Evolutionary conservation across 768 basidiomycete genomes (phyloP), one percentile per base, ranked within the genome.

Genomic region (Crucibulum laeve): DNA sequence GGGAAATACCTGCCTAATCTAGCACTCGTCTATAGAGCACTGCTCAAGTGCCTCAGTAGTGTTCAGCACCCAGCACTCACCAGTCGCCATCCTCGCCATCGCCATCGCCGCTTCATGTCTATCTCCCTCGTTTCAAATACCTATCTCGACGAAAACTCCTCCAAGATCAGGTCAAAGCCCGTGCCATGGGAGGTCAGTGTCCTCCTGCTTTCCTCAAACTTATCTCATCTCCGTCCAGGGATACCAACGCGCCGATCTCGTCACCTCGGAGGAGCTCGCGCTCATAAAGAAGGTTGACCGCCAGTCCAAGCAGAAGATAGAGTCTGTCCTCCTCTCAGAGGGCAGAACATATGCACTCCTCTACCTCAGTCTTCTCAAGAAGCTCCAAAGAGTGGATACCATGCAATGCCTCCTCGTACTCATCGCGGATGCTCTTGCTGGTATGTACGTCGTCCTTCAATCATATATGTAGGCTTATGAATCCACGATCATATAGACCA

Each of bases 161-260:
- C 83, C 41, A 94, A 95, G 73, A 91, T 94, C 48, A 77, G 87
- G 53, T 77, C 85, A 5, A 96, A 94, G 63, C 83, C 85, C 1
- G 91, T 96, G 7, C 93, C 93, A 51, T 98, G 95, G 95, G 93
- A 96, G 84, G 95, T 95, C 45, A 46, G 70, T 33, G 4, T 7
- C 2, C 4, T 40, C 37, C 45, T 8, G 21, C 39, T 25, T 13
- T 25, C 19, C 21, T 11, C 36, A 18, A 37, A 10, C 36, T 18
- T 15, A 2, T 41, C 56, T 62, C 35, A 56, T 46, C 40, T 24
- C 38, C 22, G 35, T 39, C 18, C 53, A 97, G 93, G 92, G 88
- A 47, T 96, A 97, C 70, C 93, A 96, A 68, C 84, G 95, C 52
- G 93, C 91, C 35, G 91, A 84, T 35, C 80, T 93, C 33, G 79